A percentile compares a stretch with the other conserved stretches of the same genome.
These are phyloP conservation scores for Sphaerulina vaccinii DNA, from an alignment of 2,329 filamentous ascomycete species.

Conservation along the genomic window DNA sequence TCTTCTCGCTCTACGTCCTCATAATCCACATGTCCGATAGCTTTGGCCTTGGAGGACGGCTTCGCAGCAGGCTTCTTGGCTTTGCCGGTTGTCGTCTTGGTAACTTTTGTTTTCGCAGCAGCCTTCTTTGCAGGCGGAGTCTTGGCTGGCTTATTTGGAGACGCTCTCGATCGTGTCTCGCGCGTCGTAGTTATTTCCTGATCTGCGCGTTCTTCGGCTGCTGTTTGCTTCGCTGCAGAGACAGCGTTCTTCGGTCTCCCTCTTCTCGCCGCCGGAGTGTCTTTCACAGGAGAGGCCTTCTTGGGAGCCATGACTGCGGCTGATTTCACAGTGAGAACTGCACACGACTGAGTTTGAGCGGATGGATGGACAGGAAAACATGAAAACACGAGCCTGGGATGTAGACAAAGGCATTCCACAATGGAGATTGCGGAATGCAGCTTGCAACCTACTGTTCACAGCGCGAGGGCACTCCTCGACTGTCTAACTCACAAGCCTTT, in stretches of 20 bases:
- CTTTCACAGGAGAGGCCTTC: conserved; percentile 11
- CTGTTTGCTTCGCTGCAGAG: conserved; percentile 11
- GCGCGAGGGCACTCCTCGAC: not conserved
- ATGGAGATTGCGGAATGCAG: conserved; percentile 23
- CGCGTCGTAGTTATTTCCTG: not conserved
- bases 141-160: conserved; percentile 10
- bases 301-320: conserved; percentile 2
- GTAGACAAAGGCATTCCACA: conserved; percentile 24
- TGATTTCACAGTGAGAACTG: not conserved
- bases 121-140: not conserved
- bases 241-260: conserved; percentile 5
- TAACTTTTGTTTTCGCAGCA: conserved; percentile 8
- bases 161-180: not conserved
- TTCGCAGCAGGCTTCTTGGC: not conserved
- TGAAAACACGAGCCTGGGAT: not conserved
- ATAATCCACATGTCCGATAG: not conserved
- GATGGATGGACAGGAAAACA: not conserved
- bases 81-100: conserved; percentile 2
- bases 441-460: conserved; percentile 18
- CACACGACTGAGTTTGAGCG: not conserved
- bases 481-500: too few species aligned
- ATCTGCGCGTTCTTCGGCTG: conserved; percentile 4
- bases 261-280: not conserved
- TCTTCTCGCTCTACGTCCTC: too few species aligned
- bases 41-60: not conserved